Percentiles rank a stretch among this genome's conserved stretches.
phyloP scores from a whole-genome alignment of 352 stramenopile species.

The Globisporangium ultimum region DNA sequence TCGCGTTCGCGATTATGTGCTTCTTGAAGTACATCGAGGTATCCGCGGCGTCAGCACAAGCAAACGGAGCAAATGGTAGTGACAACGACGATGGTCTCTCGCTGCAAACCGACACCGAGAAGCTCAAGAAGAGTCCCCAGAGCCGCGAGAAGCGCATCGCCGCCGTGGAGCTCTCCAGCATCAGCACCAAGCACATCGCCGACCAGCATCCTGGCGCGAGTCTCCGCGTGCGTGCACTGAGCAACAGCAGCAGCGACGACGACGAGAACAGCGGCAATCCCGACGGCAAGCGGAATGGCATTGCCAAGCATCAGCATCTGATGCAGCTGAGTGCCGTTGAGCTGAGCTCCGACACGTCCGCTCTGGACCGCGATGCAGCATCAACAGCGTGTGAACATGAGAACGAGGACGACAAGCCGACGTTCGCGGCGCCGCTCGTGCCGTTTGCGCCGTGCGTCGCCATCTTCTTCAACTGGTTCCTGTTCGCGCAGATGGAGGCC shows the following conservation, averaged over 20 bases:
- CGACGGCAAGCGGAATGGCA: not conserved
- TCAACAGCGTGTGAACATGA: not conserved
- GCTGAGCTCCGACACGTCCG: not conserved
- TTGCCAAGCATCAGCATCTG: slow-evolving; percentile 12
- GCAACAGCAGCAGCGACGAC: slow-evolving; percentile 20
- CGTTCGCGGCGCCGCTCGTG: slow-evolving; percentile 68
- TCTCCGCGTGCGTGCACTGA: slow-evolving; percentile 6
- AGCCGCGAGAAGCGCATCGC: not conserved
- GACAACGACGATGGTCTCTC: not conserved
- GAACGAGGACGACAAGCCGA: slow-evolving; percentile 9
- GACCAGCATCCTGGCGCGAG: slow-evolving; percentile 4
- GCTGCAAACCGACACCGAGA: not conserved
- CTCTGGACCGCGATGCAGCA: slow-evolving; percentile 5
- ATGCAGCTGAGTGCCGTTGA: slow-evolving; percentile 1
- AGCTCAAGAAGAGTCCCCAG: not conserved
- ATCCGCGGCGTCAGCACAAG: not conserved
- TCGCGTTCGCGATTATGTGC: slow-evolving; percentile 53
- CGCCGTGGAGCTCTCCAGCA: slow-evolving; percentile 1
- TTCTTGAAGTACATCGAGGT: slow-evolving; percentile 45
- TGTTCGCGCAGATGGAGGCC: slow-evolving; percentile 79
- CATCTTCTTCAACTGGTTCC: slow-evolving; percentile 89
- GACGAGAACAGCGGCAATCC: slow-evolving; percentile 6
- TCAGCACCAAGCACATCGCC: slow-evolving; percentile 5
- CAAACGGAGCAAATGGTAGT: not conserved
- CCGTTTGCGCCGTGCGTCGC: slow-evolving; percentile 75